phyloP scores from a whole-genome alignment of 2,329 filamentous ascomycete genomes.

The Xylariaceae sp. region DNA sequence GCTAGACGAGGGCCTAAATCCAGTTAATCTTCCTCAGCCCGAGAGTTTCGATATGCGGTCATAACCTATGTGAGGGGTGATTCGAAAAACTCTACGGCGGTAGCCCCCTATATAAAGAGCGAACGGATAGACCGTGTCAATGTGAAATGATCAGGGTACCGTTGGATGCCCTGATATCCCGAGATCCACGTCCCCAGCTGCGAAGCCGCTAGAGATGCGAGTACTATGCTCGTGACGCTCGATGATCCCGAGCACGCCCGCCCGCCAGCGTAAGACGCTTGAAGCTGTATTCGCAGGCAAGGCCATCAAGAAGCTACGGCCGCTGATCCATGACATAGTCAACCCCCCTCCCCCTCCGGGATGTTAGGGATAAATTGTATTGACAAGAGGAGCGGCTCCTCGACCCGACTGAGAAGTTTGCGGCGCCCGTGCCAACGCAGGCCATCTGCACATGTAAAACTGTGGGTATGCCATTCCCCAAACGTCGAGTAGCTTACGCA shows the following conservation, averaged over 20 bases:
- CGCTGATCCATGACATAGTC: constrained; percentile 17
- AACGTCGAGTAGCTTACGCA: constrained; percentile 16
- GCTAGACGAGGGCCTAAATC: not conserved
- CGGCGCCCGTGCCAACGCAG: constrained; percentile 14
- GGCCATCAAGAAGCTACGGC: constrained; percentile 6
- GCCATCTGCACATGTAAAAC: constrained; percentile 19
- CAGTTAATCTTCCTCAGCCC: not conserved
- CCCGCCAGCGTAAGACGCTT: constrained; percentile 9
- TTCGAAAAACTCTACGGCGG: not conserved
- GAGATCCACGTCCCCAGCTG: constrained; percentile 5
- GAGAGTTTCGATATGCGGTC: constrained; percentile 11
- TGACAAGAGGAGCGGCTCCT: constrained; percentile 5
- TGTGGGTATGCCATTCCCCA: constrained; percentile 9
- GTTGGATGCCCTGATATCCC: constrained; percentile 17
- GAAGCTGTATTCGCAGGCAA: constrained; percentile 17
- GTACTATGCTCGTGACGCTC: constrained; percentile 10
- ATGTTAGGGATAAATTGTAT: constrained; percentile 6
- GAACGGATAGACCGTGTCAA: not conserved
- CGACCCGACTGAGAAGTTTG: constrained; percentile 17
- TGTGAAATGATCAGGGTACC: constrained; percentile 11
- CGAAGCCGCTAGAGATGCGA: not conserved
- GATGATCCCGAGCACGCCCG: constrained; percentile 12
- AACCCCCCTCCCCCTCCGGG: constrained; percentile 14
- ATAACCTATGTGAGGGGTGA: not conserved
- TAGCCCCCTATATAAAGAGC: not conserved